A percentile compares a stretch with the other conserved stretches of the same genome.
Evolutionary conservation across 768 basidiomycete genomes (phyloP).

Genomic region (Jaapia argillacea): DNA sequence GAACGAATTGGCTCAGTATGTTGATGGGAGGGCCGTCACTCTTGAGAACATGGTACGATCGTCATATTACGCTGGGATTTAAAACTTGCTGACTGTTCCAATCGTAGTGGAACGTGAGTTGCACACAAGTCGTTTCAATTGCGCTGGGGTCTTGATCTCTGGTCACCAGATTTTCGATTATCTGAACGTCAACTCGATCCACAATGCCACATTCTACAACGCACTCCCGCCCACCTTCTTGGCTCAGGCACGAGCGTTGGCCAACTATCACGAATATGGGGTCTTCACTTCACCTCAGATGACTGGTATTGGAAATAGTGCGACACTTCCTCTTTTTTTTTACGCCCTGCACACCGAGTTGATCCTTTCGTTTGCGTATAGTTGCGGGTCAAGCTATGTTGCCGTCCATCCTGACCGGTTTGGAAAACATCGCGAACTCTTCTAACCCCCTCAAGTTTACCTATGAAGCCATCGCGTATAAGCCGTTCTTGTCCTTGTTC

Average conservation of each 20-base stretch:
- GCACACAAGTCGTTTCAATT: no score
- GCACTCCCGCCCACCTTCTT: constrained; percentile 39
- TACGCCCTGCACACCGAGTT: no score
- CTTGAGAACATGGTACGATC: constrained; percentile 54
- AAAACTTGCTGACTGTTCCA: neutral
- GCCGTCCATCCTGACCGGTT: constrained; percentile 45
- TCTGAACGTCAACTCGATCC: constrained; percentile 63
- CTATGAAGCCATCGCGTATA: constrained; percentile 59
- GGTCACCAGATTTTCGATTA: constrained; percentile 60
- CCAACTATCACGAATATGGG: constrained; percentile 65
- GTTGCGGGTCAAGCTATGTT: constrained; percentile 63
- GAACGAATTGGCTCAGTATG: constrained; percentile 33
- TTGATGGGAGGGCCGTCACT: constrained; percentile 44
- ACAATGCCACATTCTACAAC: constrained; percentile 44
- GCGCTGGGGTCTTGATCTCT: no score
- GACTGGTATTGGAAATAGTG: constrained; percentile 57
- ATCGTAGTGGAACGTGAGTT: neutral
- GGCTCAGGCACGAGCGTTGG: constrained; percentile 38
- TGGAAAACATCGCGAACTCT: constrained; percentile 39
- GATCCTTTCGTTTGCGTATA: no score
- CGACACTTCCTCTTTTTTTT: no score
- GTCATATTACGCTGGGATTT: neutral
- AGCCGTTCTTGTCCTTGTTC: constrained; percentile 70
- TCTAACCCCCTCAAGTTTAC: constrained; percentile 45
- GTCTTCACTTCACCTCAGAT: constrained; percentile 47